Conservation (phyloP, 2,329 filamentous ascomycete genomes). For the Cercospora sp. region DNA sequence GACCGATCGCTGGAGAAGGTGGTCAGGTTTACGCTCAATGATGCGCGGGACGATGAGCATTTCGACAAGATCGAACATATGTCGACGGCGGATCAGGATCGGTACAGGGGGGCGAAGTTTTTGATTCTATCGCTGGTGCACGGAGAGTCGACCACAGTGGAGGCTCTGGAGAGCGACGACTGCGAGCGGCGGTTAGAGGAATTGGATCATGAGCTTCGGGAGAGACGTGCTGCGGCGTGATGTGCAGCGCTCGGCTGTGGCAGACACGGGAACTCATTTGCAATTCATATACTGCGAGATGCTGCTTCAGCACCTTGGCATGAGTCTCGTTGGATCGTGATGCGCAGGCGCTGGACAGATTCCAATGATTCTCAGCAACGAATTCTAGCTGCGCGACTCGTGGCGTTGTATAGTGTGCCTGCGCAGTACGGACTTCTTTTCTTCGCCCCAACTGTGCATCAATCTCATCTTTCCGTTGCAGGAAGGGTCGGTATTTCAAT, state of each 20-base stretch:
- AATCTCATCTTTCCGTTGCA: not conserved
- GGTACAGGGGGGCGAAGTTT: slow-evolving; percentile 24
- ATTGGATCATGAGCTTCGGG: slow-evolving; percentile 14
- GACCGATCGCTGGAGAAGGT: slow-evolving; percentile 11
- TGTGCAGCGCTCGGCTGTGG: not conserved
- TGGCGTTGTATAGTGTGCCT: not conserved
- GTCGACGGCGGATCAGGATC: slow-evolving; percentile 21
- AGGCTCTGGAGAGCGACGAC: slow-evolving; percentile 18
- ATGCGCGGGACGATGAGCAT: slow-evolving; percentile 18
- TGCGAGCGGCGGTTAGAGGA: slow-evolving; percentile 6
- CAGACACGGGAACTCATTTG: not conserved
- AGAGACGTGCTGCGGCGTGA: not conserved
- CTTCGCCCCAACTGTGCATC: not conserved
- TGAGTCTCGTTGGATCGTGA: not conserved
- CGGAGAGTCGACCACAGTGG: slow-evolving; percentile 18
- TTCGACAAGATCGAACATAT: slow-evolving; percentile 24
- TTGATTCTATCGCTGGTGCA: slow-evolving; percentile 23
- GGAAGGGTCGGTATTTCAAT: not conserved
- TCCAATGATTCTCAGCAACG: not conserved
- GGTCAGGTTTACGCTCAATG: slow-evolving; percentile 22
- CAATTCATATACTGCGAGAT: not conserved
- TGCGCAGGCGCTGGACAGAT: not conserved
- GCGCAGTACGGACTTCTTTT: not conserved
- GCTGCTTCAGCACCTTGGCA: not conserved
- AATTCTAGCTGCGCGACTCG: not conserved